A percentile compares a stretch with the other conserved stretches of the same genome.
These are phyloP conservation scores for Glycine tomentella DNA, from an alignment of 306 rosid genomes.

Conservation along the genomic window DNA sequence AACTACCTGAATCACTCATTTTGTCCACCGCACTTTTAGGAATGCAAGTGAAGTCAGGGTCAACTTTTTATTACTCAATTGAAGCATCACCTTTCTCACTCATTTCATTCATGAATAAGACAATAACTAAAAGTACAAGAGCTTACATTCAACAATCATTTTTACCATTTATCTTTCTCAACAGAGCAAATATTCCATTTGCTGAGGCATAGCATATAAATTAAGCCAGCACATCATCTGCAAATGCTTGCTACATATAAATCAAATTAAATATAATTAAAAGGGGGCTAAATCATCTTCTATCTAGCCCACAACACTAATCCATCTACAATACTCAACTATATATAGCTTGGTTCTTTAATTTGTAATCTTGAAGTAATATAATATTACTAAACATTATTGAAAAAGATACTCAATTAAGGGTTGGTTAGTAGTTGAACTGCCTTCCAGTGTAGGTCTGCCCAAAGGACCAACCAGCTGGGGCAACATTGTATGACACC, in stretches of 20 bases:
- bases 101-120: constrained; percentile 21
- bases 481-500: constrained; percentile 51
- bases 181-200: constrained; percentile 34
- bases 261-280: constrained; percentile 33
- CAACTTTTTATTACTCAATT: constrained; percentile 12
- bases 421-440: constrained; percentile 44
- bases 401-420: constrained; percentile 9
- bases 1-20: constrained; percentile 16
- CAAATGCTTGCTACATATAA: constrained; percentile 39
- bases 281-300: constrained; percentile 49
- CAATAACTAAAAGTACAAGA: constrained; percentile 39
- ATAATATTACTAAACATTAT: constrained; percentile 31
- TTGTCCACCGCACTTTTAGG: constrained; percentile 22
- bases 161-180: constrained; percentile 41
- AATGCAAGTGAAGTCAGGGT: constrained; percentile 27
- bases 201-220: constrained; percentile 46
- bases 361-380: constrained; percentile 5
- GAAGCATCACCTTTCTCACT: constrained; percentile 32
- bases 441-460: constrained; percentile 60
- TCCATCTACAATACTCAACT: constrained; percentile 39
- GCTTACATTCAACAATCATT: constrained; percentile 35
- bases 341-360: neutral
- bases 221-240: constrained; percentile 46
- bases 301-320: constrained; percentile 37
- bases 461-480: constrained; percentile 58